Conservation (phyloP, 2,329 filamentous ascomycete genomes). For the Furcasterigmium sp. region DNA sequence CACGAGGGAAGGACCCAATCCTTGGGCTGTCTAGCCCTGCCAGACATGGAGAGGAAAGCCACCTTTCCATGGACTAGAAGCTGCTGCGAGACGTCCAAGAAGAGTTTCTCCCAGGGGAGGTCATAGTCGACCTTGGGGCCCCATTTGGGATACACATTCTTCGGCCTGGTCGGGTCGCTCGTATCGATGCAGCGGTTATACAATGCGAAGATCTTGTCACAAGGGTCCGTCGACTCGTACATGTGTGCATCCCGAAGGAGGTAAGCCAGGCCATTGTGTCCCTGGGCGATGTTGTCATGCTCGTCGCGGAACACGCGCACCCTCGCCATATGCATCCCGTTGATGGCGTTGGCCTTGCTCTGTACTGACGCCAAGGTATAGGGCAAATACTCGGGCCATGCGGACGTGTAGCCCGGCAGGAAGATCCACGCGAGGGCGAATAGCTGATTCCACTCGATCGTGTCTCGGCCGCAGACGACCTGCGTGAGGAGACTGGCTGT, state of each 20-base stretch:
- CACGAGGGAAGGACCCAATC: neutral
- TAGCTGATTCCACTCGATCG: neutral
- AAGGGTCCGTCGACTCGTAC: neutral
- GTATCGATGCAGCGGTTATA: neutral
- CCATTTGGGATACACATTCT: neutral
- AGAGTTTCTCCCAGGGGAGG: neutral
- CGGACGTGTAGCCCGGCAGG: neutral
- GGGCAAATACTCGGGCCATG: neutral
- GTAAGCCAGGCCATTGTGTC: neutral
- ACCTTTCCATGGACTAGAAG: neutral
- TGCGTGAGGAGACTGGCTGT: neutral
- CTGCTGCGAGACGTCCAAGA: neutral
- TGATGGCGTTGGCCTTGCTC: neutral
- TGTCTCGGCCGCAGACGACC: slow-evolving; percentile 2
- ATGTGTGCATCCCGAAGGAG: neutral
- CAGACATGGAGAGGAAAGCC: neutral
- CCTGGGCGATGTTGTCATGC: neutral
- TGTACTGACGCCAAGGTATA: neutral
- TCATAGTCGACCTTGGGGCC: neutral
- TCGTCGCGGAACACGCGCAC: neutral
- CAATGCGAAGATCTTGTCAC: neutral
- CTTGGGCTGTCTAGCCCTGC: neutral
- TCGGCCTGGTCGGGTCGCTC: neutral
- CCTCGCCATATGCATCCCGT: neutral
- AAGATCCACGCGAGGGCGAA: neutral